Conservation (phyloP, 441 rosid genomes). For the Eutrema salsugineum region DNA sequence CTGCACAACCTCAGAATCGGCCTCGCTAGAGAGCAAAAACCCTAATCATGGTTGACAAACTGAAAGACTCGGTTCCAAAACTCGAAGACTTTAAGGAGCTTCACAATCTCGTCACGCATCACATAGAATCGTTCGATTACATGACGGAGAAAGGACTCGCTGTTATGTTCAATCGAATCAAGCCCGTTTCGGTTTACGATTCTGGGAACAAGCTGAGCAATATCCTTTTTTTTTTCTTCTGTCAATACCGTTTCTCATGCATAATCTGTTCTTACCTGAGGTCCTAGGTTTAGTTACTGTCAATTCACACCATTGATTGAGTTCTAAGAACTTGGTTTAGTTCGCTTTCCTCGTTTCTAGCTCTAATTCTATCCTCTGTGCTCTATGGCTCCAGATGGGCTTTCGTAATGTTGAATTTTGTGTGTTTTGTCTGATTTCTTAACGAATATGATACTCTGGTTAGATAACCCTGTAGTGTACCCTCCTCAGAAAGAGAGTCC, state of each 20-base stretch:
- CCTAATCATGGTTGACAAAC: constrained; percentile 22
- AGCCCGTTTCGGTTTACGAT: constrained; percentile 56
- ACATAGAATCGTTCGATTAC: constrained; percentile 83
- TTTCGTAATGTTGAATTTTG: background rate
- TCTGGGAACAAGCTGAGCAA: constrained; percentile 46
- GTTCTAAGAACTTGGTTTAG: too few relatives aligned
- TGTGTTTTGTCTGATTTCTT: constrained; percentile 37
- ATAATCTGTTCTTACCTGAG: background rate
- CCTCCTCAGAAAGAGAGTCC: constrained; percentile 61
- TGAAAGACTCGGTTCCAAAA: constrained; percentile 17
- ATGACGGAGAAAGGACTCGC: constrained; percentile 72
- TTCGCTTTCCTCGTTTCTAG: too few relatives aligned
- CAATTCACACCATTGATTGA: background rate
- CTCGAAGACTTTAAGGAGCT: constrained; percentile 49
- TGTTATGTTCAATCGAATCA: constrained; percentile 57
- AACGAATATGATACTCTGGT: constrained; percentile 57
- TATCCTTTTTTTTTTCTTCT: constrained; percentile 66
- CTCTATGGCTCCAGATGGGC: too few relatives aligned
- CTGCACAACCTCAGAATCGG: background rate
- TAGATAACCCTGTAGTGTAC: constrained; percentile 56
- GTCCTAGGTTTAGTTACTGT: background rate
- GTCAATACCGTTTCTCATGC: background rate
- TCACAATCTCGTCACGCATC: constrained; percentile 71
- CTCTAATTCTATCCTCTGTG: too few relatives aligned
- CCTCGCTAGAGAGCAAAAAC: background rate